phyloP scores from a whole-genome alignment of 768 basidiomycete species.

The Symmetrospora coprosmae region DNA sequence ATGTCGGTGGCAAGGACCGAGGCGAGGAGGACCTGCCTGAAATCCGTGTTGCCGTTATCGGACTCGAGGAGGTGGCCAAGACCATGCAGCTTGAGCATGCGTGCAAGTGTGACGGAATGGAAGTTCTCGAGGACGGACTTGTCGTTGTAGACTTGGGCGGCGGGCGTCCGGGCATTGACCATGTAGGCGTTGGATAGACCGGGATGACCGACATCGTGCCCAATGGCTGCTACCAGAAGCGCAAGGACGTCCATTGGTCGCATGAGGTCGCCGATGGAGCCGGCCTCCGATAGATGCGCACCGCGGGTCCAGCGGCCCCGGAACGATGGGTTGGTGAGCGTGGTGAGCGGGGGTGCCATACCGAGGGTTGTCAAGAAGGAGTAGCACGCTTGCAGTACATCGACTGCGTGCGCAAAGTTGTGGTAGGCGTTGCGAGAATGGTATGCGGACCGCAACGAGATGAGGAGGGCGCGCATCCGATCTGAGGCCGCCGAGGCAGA shows the following conservation, averaged over 20 bases:
- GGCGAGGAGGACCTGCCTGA: conserved; percentile 61
- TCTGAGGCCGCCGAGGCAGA: conserved; percentile 40
- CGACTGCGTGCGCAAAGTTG: conserved; percentile 92
- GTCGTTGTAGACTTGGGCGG: conserved; percentile 75
- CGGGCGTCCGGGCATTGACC: conserved; percentile 85
- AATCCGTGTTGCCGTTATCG: conserved; percentile 35
- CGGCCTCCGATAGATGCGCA: conserved; percentile 26
- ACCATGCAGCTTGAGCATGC: conserved; percentile 30
- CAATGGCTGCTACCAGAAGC: conserved; percentile 79
- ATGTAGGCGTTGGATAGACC: conserved; percentile 87
- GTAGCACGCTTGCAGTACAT: conserved; percentile 86
- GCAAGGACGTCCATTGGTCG: conserved; percentile 62
- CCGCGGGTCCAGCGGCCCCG: conserved; percentile 31
- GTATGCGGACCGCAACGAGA: conserved; percentile 81
- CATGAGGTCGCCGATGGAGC: conserved; percentile 35
- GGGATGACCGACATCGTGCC: conserved; percentile 94
- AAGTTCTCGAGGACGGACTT: conserved; percentile 67
- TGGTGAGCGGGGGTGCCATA: conserved; percentile 61
- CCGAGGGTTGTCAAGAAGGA: conserved; percentile 65
- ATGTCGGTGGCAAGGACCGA: conserved; percentile 90
- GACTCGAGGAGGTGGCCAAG: conserved; percentile 31
- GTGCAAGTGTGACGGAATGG: conserved; percentile 32
- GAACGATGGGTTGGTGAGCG: conserved; percentile 39
- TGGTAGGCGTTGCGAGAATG: conserved; percentile 86
- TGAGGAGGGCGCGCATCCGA: conserved; percentile 60